Evolutionary conservation across 139 green algal species (phyloP), one percentile per base, ranked within the genome.

Genomic region (Chlamydomonas applanata): DNA sequence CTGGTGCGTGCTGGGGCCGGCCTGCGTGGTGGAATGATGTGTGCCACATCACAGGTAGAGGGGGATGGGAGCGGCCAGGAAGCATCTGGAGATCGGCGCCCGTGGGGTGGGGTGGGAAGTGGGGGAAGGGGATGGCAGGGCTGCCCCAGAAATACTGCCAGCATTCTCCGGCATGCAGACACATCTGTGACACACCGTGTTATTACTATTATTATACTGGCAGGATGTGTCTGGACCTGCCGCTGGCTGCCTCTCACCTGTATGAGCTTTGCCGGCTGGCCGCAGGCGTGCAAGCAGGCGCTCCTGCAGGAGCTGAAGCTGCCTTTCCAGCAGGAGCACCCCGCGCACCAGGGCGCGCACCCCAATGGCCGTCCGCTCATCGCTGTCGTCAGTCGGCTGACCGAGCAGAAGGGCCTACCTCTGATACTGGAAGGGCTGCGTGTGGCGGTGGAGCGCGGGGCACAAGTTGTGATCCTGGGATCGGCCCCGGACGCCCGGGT

Each of bases 361-460:
- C 66, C 71, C 16, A 67, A 56, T 16, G 49, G 76, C 14, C 89
- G 87, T 52, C 94, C 94, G 11, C 75, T 98, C 36, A 73, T 98
- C 4, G 90, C 85, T 0, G 90, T 93, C 45, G 80, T 98, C 36
- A 93, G 87, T 13, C 82, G 94, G 0, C 87, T 98, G 34, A 95
- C 97, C 44, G 89, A 94, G 64, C 91, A 96, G 78, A 96, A 96
- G 81, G 94, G 94, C 49, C 90, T 98, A 69, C 92, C 97, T 71
- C 87, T 98, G 25, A 97, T 98, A 40, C 54, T 69, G 44, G 83
- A 91, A 46, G 87, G 85, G 49, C 63, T 85, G 54, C 4, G 62
- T 59, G 77, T 79, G 54, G 77, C 82, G 2, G 33, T 77, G 0
- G 59, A 40, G 29, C 25, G 29, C 3, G 78, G 78, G 1, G 78